These are phyloP conservation scores for Globisporangium paroecandrum DNA, from an alignment of 352 stramenopile genomes.

Conservation along the genomic window DNA sequence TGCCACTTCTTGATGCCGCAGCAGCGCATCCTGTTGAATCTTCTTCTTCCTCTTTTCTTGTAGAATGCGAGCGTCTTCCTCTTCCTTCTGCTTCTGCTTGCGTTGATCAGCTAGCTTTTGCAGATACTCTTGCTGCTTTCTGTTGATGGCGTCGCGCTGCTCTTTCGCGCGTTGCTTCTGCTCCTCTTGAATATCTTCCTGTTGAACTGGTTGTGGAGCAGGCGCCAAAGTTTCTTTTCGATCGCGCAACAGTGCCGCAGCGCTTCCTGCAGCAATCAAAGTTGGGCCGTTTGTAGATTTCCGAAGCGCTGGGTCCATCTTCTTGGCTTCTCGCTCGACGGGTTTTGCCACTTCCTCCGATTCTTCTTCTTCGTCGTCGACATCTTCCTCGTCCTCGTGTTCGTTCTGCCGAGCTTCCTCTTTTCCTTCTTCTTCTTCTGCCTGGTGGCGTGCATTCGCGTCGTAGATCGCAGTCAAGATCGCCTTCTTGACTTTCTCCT, in stretches of 20 bases:
- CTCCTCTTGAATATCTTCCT: slow-evolving; percentile 23
- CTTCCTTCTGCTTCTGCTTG: slow-evolving; percentile 64
- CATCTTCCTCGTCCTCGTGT: slow-evolving; percentile 9
- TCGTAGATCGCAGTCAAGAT: slow-evolving; percentile 57
- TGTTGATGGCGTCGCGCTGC: slow-evolving; percentile 43
- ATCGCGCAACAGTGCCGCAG: slow-evolving; percentile 6
- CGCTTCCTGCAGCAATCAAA: background rate
- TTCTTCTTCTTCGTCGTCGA: background rate
- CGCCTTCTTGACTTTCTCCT: slow-evolving; percentile 52
- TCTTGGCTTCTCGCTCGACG: background rate
- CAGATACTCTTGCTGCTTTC: slow-evolving; percentile 74
- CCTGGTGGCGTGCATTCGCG: slow-evolving; percentile 26
- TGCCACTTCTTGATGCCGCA: slow-evolving; percentile 52
- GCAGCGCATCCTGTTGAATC: slow-evolving; percentile 50
- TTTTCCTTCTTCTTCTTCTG: slow-evolving; percentile 29
- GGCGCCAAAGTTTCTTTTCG: slow-evolving; percentile 8
- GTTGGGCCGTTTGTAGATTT: slow-evolving; percentile 3
- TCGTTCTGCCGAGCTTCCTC: slow-evolving; percentile 2
- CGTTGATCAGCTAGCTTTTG: slow-evolving; percentile 55
- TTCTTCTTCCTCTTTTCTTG: slow-evolving; percentile 55
- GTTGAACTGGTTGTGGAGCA: background rate
- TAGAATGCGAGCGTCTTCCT: slow-evolving; percentile 51
- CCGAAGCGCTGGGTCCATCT: background rate
- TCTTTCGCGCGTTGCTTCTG: slow-evolving; percentile 44
- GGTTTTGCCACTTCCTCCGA: background rate